These are phyloP conservation scores for Pyrrhoderma noxium DNA, from an alignment of 1,284 basidiomycete genomes.

Conservation along the genomic window DNA sequence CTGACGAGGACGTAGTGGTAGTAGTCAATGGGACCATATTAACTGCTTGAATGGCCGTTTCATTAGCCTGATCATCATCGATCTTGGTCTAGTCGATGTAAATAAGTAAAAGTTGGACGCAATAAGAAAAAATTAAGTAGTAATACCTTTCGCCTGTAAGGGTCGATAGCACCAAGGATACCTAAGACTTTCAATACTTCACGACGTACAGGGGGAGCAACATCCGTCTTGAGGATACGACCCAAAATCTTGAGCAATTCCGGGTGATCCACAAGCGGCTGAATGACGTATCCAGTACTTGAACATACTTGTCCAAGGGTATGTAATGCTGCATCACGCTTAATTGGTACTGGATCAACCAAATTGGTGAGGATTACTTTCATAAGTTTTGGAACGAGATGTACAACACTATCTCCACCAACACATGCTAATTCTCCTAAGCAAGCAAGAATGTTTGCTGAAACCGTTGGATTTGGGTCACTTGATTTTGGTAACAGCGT, in stretches of 20 bases:
- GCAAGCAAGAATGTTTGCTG: slow-evolving; percentile 90
- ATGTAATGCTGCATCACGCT: slow-evolving; percentile 90
- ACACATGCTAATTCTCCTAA: slow-evolving; percentile 92
- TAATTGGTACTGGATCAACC: slow-evolving; percentile 77
- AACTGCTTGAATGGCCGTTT: slow-evolving; percentile 57
- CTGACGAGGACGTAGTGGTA: slow-evolving; percentile 44
- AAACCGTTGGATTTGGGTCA: slow-evolving; percentile 81
- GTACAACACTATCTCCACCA: slow-evolving; percentile 86
- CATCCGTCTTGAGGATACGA: slow-evolving; percentile 83
- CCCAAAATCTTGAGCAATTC: slow-evolving; percentile 85
- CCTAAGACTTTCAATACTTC: slow-evolving; percentile 94
- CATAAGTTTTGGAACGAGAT: slow-evolving; percentile 84
- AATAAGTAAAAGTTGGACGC: slow-evolving; percentile 5
- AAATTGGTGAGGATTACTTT: slow-evolving; percentile 84
- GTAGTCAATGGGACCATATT: slow-evolving; percentile 49
- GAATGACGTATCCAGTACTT: slow-evolving; percentile 92
- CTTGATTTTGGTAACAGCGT: slow-evolving; percentile 87
- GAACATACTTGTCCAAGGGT: slow-evolving; percentile 95
- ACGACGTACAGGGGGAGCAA: slow-evolving; percentile 66
- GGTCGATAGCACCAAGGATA: slow-evolving; percentile 95
- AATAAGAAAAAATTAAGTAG: neutral
- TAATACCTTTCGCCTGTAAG: slow-evolving; percentile 84
- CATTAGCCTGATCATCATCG: slow-evolving; percentile 70
- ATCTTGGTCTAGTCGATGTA: slow-evolving; percentile 46
- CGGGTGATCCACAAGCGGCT: slow-evolving; percentile 87